phyloP scores from a whole-genome alignment of 2,329 filamentous ascomycete genomes.

The Coniochaeta sp. region DNA sequence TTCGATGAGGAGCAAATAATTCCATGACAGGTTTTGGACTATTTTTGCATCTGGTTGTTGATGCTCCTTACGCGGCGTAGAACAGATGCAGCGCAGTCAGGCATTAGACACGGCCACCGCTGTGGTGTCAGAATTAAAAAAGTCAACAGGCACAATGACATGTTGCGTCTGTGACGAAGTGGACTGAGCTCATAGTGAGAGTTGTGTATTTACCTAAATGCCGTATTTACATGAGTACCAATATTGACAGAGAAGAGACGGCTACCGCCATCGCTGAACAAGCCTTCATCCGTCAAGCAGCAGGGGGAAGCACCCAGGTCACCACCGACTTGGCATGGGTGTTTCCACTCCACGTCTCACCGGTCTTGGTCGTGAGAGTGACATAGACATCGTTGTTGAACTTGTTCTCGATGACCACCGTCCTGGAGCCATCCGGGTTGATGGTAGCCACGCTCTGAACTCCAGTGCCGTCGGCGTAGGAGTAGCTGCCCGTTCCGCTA shows the following conservation, averaged over 20 bases:
- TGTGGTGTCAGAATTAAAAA: no score
- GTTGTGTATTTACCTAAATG: neutral
- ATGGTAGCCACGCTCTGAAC: constrained; percentile 37
- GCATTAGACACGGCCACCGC: no score
- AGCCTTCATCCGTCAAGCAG: neutral
- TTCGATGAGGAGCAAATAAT: no score
- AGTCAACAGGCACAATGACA: no score
- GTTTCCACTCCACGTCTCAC: constrained; percentile 31
- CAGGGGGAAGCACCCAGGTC: constrained; percentile 30
- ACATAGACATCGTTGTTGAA: constrained; percentile 38
- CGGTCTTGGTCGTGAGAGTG: constrained; percentile 23
- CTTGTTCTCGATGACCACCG: constrained; percentile 39
- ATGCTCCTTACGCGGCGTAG: no score
- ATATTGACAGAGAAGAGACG: neutral
- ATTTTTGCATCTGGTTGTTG: no score
- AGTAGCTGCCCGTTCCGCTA: constrained; percentile 34
- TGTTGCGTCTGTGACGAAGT: no score
- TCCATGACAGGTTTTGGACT: no score
- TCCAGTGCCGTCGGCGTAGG: constrained; percentile 28
- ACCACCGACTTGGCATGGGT: constrained; percentile 26
- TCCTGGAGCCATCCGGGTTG: constrained; percentile 37
- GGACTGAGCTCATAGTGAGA: no score
- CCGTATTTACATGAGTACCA: neutral
- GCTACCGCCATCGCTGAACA: neutral
- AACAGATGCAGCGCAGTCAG: no score